Conservation (phyloP, 202 grass and related monocot species). For the Saccharum hybrid region DNA sequence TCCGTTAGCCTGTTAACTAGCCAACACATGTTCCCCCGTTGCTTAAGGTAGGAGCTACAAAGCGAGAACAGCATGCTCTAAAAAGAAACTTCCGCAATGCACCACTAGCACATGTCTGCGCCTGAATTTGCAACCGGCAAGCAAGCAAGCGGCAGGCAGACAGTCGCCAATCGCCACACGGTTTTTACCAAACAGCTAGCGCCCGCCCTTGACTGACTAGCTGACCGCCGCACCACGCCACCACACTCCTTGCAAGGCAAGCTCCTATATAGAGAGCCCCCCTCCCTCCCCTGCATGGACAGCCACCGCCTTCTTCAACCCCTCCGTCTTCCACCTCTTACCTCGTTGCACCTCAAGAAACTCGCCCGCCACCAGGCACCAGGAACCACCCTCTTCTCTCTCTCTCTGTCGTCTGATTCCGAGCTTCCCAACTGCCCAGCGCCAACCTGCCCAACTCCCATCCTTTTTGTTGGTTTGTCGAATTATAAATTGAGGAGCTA, state of each 20-base stretch:
- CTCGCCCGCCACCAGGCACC: not conserved
- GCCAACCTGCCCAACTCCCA: constrained; percentile 55
- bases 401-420: constrained; percentile 4
- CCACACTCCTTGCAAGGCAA: not conserved
- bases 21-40: constrained; percentile 25
- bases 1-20: not conserved
- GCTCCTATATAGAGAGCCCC: constrained; percentile 24
- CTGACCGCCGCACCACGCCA: constrained; percentile 56
- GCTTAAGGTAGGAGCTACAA: constrained; percentile 11
- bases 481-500: constrained; percentile 23
- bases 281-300: constrained; percentile 41
- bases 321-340: constrained; percentile 33
- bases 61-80: constrained; percentile 21
- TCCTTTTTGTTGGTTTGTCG: constrained; percentile 30
- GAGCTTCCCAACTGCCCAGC: constrained; percentile 39
- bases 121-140: constrained; percentile 38
- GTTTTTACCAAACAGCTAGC: constrained; percentile 45
- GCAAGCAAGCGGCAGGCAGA: constrained; percentile 16
- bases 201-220: not conserved
- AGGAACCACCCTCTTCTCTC: not conserved
- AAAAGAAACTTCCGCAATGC: constrained; percentile 44
- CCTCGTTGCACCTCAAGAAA: constrained; percentile 35
- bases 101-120: constrained; percentile 47
- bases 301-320: constrained; percentile 50
- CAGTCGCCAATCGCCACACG: constrained; percentile 53